Evolutionary conservation across 495 filamentous ascomycete species (phyloP).

Genomic region (Penicillium canescens): DNA sequence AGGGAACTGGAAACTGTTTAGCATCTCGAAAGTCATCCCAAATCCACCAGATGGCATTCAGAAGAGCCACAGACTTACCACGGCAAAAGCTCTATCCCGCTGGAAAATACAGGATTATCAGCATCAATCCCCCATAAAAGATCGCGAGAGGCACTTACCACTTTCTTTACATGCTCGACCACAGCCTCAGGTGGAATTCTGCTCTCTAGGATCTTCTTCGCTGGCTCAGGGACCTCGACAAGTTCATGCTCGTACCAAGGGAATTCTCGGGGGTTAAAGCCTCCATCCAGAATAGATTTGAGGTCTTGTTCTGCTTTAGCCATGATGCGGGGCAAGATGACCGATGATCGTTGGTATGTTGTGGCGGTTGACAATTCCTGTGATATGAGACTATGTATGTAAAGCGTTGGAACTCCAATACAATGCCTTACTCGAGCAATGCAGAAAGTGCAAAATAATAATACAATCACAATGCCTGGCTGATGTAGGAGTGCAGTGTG

Average conservation of each 20-base stretch:
- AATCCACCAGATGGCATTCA: too few relatives aligned
- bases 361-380: too few relatives aligned
- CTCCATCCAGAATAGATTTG: constrained; percentile 11
- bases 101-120: background rate
- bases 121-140: background rate
- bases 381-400: too few relatives aligned
- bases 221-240: constrained; percentile 17
- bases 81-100: constrained; percentile 21
- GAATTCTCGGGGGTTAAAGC: constrained; percentile 8
- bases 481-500: too few relatives aligned
- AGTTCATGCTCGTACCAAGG: constrained; percentile 22
- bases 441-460: too few relatives aligned
- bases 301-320: constrained; percentile 15
- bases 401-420: too few relatives aligned
- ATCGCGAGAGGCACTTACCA: constrained; percentile 34
- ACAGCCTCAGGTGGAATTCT: constrained; percentile 43
- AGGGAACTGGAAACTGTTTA: constrained; percentile 26
- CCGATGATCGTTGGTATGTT: too few relatives aligned
- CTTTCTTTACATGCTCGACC: constrained; percentile 44
- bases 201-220: constrained; percentile 40
- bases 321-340: constrained; percentile 5
- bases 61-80: constrained; percentile 10
- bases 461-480: too few relatives aligned
- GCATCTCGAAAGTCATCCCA: background rate
- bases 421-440: too few relatives aligned